Percentiles rank a stretch among this genome's conserved stretches.
These are phyloP conservation scores for Fusarium sp. DNA, from an alignment of 2,329 filamentous ascomycete genomes.

Conservation along the genomic window DNA sequence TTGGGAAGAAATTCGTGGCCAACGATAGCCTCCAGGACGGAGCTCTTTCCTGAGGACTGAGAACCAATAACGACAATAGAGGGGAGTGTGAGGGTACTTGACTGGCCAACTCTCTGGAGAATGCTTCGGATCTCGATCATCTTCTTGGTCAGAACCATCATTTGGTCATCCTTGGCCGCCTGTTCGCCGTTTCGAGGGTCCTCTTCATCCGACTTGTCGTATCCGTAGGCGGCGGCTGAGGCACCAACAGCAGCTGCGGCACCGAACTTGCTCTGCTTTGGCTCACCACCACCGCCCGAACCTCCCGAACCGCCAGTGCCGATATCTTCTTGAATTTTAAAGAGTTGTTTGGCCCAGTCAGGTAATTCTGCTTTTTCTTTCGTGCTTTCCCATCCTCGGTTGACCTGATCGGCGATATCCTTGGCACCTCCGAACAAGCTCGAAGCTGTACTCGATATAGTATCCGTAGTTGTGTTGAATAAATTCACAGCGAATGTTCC, in stretches of 20 bases:
- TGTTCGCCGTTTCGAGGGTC: conserved; percentile 69
- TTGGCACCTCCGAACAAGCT: conserved; percentile 76
- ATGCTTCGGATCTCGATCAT: conserved; percentile 99
- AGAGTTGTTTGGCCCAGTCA: conserved; percentile 82
- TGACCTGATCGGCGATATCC: conserved; percentile 81
- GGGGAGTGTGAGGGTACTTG: conserved; percentile 84
- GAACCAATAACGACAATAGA: conserved; percentile 99
- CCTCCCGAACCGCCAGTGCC: conserved; percentile 61
- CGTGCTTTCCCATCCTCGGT: conserved; percentile 82
- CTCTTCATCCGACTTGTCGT: conserved; percentile 74
- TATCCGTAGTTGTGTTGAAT: conserved; percentile 76
- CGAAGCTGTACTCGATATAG: conserved; percentile 73
- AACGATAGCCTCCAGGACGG: conserved; percentile 94
- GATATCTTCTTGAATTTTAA: conserved; percentile 69
- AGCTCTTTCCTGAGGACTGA: conserved; percentile 98
- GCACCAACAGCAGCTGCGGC: conserved; percentile 74
- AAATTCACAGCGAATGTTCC: conserved; percentile 68
- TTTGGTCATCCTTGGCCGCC: conserved; percentile 89
- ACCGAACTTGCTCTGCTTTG: conserved; percentile 68
- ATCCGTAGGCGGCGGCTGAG: conserved; percentile 80
- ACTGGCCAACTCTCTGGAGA: conserved; percentile 90
- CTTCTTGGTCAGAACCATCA: conserved; percentile 99
- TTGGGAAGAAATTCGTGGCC: conserved; percentile 98
- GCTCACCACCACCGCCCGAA: conserved; percentile 58
- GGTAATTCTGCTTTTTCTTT: conserved; percentile 76